Percentiles rank a stretch among this genome's conserved stretches.
Evolutionary conservation across 352 stramenopile genomes (phyloP).

Genomic region (Saprolegnia diclina): DNA sequence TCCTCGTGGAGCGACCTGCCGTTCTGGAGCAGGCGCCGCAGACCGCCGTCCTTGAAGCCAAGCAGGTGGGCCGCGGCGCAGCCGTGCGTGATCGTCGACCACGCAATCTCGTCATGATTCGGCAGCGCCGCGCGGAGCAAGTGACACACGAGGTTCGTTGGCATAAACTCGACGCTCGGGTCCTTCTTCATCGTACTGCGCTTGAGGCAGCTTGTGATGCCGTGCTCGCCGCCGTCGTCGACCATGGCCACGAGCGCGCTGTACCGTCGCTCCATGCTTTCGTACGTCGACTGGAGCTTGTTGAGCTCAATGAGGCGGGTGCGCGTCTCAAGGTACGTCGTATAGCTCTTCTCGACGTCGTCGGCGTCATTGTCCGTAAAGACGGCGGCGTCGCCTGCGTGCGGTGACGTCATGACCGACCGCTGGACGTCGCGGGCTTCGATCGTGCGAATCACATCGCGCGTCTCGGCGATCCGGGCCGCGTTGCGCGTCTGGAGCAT

Average conservation of each 20-base stretch:
- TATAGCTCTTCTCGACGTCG: background rate
- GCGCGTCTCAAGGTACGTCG: conserved; percentile 51
- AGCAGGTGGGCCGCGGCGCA: conserved; percentile 71
- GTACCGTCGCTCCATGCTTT: conserved; percentile 66
- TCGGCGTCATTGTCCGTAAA: background rate
- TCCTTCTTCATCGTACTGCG: conserved; percentile 85
- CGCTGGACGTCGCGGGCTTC: conserved; percentile 27
- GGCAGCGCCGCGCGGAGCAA: conserved; percentile 53
- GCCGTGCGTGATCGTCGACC: conserved; percentile 66
- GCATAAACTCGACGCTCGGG: conserved; percentile 77
- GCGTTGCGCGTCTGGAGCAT: conserved; percentile 67
- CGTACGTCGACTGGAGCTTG: conserved; percentile 53
- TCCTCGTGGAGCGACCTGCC: conserved; percentile 44
- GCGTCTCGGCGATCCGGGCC: conserved; percentile 49
- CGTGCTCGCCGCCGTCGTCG: conserved; percentile 69
- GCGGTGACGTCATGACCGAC: conserved; percentile 18
- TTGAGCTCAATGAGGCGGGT: conserved; percentile 55
- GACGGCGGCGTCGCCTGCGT: background rate
- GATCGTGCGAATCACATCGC: conserved; percentile 46
- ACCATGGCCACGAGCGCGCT: conserved; percentile 54
- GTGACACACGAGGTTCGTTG: conserved; percentile 81
- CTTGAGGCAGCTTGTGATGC: conserved; percentile 77
- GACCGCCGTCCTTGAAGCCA: conserved; percentile 78
- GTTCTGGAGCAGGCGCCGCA: conserved; percentile 52
- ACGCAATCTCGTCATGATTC: conserved; percentile 28